These are phyloP conservation scores for Vickermania ingenoplastis DNA, from an alignment of 208 protist species.

Conservation along the genomic window DNA sequence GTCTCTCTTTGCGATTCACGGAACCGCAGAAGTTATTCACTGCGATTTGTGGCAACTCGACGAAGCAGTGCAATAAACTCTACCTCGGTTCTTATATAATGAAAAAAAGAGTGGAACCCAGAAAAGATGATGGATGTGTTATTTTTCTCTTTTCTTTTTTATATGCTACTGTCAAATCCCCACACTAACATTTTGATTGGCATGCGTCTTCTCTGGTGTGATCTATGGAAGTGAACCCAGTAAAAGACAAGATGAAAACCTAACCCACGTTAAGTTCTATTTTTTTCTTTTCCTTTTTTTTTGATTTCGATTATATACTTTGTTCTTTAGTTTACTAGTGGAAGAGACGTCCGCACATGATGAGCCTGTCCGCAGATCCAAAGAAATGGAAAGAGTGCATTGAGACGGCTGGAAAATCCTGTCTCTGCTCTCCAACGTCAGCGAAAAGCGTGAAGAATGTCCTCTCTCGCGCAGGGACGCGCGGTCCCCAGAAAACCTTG, in stretches of 20 bases:
- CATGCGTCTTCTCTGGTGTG: no score
- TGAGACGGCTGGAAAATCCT: slow-evolving; percentile 32
- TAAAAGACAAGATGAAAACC: no score
- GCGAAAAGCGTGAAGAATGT: slow-evolving; percentile 68
- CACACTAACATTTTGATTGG: slow-evolving; percentile 2
- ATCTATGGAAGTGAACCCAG: no score
- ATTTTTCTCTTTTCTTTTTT: slow-evolving; percentile 11
- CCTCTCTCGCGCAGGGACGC: slow-evolving; percentile 49
- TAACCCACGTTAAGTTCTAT: no score
- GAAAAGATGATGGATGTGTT: background rate
- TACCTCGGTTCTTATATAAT: background rate
- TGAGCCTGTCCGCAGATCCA: slow-evolving; percentile 36
- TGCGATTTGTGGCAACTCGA: slow-evolving; percentile 35
- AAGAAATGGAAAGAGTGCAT: slow-evolving; percentile 59
- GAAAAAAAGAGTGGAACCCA: background rate
- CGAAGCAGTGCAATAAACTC: slow-evolving; percentile 28
- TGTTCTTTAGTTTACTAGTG: no score
- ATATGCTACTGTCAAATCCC: background rate
- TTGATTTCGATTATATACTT: no score
- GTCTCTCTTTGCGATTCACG: slow-evolving; percentile 28
- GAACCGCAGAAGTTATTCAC: slow-evolving; percentile 18
- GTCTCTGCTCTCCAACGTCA: slow-evolving; percentile 31
- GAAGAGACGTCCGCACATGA: no score
- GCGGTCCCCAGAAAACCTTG: slow-evolving; percentile 59
- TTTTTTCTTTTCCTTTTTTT: no score